Evolutionary conservation across 2,329 filamentous ascomycete genomes (phyloP), one percentile per base, ranked within the genome.

Genomic region (Xylaria sp.): DNA sequence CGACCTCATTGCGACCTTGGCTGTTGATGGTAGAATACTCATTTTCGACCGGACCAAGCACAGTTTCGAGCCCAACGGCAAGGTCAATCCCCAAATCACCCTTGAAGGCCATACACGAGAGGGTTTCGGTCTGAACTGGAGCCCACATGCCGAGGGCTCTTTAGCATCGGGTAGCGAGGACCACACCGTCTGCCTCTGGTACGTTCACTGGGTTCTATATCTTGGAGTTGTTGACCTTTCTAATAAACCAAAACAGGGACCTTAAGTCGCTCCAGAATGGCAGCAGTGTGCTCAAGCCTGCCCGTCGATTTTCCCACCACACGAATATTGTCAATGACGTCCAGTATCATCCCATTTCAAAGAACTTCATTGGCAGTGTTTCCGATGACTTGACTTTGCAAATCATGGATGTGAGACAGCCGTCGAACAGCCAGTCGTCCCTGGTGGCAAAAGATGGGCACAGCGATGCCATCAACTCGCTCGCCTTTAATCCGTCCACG

Each of bases 11-110:
- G 94, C 94, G 2, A 97, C 94, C 0, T 87, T 97, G 75, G 92
- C 91, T 61, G 85, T 91, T 7, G 90, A 97, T 71, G 90, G 91
- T 59, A 88, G 86, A 62, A 90, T 97, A 39, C 86, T 97, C 71
- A 86, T 99, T 63, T 99, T 95, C 76, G 94, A 99, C 76, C 88
- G 93, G 62, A 96, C 93, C 48, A 97, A 97, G 80, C 93, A 97
- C 71, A 88, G 88, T 44, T 85, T 88, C 51, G 78, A 87, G 59
- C 92, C 93, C 7, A 83, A 87, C 21, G 88, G 88, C 56, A 85
- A 81, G 48, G 82, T 92, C 51, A 90, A 88, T 64, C 88, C 92
- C 21, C 90, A 97, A 69, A 87, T 96, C 52, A 90, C 91, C 69
- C 83, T 97, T 21, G 76, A 89, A 40, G 94, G 94, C 2, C 94